Conservation (phyloP, 345 rosid species). For the Heritiera littoralis region DNA sequence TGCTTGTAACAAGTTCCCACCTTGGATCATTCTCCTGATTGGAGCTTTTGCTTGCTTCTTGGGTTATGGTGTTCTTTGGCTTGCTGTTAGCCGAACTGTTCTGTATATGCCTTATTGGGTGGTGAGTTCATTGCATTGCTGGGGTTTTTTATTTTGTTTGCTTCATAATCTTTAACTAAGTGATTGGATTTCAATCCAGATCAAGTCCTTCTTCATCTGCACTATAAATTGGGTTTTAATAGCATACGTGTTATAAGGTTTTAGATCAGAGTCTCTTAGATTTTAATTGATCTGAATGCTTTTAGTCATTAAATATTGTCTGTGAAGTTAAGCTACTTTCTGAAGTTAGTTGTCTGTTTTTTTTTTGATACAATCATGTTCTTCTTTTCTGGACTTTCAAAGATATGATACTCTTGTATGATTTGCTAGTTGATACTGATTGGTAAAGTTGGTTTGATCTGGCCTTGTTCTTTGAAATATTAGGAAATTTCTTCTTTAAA, state of each 20-base stretch:
- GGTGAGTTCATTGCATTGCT: constrained; percentile 42
- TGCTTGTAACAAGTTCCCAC: constrained; percentile 64
- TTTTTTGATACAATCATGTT: not conserved
- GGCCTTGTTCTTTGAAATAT: constrained; percentile 2
- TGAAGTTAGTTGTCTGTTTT: not conserved
- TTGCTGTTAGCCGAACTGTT: constrained; percentile 49
- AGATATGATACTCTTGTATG: not conserved
- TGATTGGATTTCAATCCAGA: not conserved
- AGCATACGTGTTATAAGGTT: not conserved
- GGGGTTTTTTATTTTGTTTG: not conserved
- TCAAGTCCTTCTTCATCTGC: not conserved
- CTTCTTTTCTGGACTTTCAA: not conserved
- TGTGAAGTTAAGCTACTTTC: not conserved
- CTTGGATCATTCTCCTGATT: constrained; percentile 58
- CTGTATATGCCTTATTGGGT: constrained; percentile 60
- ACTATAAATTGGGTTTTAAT: not conserved
- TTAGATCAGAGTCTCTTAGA: not conserved
- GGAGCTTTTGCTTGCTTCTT: constrained; percentile 59
- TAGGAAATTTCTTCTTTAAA: constrained; percentile 4
- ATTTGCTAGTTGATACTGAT: not conserved
- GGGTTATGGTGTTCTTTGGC: constrained; percentile 72
- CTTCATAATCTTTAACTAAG: not conserved
- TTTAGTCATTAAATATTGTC: not conserved
- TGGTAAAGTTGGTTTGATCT: constrained; percentile 14
- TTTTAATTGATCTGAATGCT: not conserved